A percentile compares a stretch with the other conserved stretches of the same genome.
Evolutionary conservation across 768 basidiomycete genomes (phyloP).

Genomic region (Termitomyces sp.): DNA sequence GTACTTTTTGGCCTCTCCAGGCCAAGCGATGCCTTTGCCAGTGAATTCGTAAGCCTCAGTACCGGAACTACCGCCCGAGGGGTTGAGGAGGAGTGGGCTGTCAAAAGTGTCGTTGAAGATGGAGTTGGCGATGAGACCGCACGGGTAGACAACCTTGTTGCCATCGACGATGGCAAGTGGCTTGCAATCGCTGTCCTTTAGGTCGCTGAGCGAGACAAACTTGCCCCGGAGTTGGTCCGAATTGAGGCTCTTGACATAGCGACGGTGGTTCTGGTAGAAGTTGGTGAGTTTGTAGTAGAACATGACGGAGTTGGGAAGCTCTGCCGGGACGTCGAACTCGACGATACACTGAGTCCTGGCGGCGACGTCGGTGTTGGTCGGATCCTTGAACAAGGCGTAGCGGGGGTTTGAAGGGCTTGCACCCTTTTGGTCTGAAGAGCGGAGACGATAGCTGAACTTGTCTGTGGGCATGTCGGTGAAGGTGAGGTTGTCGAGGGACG

Average conservation of each 20-base stretch:
- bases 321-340: conserved; percentile 78
- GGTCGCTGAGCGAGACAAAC: conserved; percentile 38
- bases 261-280: conserved; percentile 97
- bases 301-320: conserved; percentile 72
- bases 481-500: conserved; percentile 29
- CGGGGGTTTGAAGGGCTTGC: conserved; percentile 54
- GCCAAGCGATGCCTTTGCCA: conserved; percentile 87
- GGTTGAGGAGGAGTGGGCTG: conserved; percentile 56
- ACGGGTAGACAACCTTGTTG: conserved; percentile 83
- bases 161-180: conserved; percentile 63
- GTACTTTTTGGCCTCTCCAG: conserved; percentile 92
- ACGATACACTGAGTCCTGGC: conserved; percentile 66
- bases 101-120: conserved; percentile 92
- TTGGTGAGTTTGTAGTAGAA: conserved; percentile 97
- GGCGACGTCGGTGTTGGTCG: conserved; percentile 42
- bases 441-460: conserved; percentile 65
- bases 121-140: conserved; percentile 96
- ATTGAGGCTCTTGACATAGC: conserved; percentile 92
- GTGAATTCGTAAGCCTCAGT: conserved; percentile 69
- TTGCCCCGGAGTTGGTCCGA: conserved; percentile 83
- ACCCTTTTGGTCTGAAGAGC: conserved; percentile 50
- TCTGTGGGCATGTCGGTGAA: conserved; percentile 61
- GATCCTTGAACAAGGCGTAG: conserved; percentile 72
- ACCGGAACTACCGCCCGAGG: conserved; percentile 39
- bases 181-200: conserved; percentile 82